Evolutionary conservation across 495 filamentous ascomycete species (phyloP), one percentile per base, ranked within the genome.

Genomic region (Barbatosphaeria neglecta): DNA sequence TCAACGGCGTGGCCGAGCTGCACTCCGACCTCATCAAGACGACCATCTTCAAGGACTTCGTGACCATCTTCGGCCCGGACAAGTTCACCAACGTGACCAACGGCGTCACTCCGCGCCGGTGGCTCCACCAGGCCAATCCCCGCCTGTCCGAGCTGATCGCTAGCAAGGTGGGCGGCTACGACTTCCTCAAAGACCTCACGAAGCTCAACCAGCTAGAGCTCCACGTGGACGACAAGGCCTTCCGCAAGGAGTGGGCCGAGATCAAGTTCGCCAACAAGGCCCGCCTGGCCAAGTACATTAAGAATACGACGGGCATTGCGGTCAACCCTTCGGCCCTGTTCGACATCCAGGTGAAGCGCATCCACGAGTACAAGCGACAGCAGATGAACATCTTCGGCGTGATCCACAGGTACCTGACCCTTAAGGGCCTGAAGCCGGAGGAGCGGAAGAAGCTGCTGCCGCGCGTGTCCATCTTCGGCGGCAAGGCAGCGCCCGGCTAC

Each of bases 11-110:
- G 22, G 92, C 92, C 19, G 92, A 97, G 65, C 69, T 98, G 45
- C 92, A 98, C 65, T 98, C 92, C 4, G 92, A 98, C 58, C 74
- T 98, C 19, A 89, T 98, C 68, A 87, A 87, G 69, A 90, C 89
- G 3, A 98, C 92, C n/a, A 89, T 98, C 50, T 97, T 98, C 79
- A 97, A 89, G 66, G 93, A 97, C 66, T 98, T 98, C 58, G 90
- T 98, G 35, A 72, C 73, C 33, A 84, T 98, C 48, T 97, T 90
- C 58, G 92, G 92, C 4, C 82, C 84, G 0, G 92, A 98, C 72
- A 94, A 94, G 59, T 98, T 98, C 68, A 95, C 85, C 31, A 98
- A 98, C 53, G 90, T 98, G 48, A 98, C 92, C 39, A 98, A 98
- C 60, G 92, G 92, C 31, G 88, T 98, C 60, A 98, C 92, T 0